phyloP scores from a whole-genome alignment of 2,329 filamentous ascomycete genomes.

The Calonectria ilicicola region DNA sequence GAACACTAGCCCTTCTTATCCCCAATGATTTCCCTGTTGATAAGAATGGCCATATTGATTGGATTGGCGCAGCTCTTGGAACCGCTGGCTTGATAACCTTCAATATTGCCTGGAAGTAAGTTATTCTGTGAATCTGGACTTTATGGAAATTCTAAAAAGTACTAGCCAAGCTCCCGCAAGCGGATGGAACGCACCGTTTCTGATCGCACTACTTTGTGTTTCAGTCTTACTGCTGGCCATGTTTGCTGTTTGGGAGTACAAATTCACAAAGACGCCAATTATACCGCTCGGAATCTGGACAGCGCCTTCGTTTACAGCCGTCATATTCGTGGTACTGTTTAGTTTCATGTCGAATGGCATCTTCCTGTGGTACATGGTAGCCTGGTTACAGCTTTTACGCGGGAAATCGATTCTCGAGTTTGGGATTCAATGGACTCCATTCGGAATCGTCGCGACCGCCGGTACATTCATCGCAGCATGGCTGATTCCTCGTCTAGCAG shows the following conservation, averaged over 20 bases:
- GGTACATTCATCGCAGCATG: slow-evolving; percentile 57
- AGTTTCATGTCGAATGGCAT: slow-evolving; percentile 61
- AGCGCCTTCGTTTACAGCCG: slow-evolving; percentile 54
- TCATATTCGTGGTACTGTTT: slow-evolving; percentile 56
- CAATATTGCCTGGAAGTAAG: slow-evolving; percentile 63
- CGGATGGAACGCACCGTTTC: slow-evolving; percentile 56
- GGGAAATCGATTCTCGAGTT: slow-evolving; percentile 54
- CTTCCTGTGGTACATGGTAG: slow-evolving; percentile 58
- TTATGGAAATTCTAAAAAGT: background rate
- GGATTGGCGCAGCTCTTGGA: slow-evolving; percentile 55
- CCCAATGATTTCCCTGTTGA: slow-evolving; percentile 34
- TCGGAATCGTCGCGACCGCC: slow-evolving; percentile 52
- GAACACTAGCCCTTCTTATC: slow-evolving; percentile 18
- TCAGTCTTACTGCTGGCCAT: slow-evolving; percentile 44
- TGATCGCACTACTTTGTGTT: slow-evolving; percentile 51
- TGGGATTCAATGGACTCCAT: slow-evolving; percentile 52
- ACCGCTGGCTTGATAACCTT: slow-evolving; percentile 56
- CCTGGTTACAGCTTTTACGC: slow-evolving; percentile 57
- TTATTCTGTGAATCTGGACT: background rate
- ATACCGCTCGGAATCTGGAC: slow-evolving; percentile 58
- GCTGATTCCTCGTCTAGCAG: slow-evolving; percentile 57
- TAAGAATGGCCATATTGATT: slow-evolving; percentile 40
- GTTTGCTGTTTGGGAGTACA: slow-evolving; percentile 57
- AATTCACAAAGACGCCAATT: slow-evolving; percentile 52
- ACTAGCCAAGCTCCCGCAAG: slow-evolving; percentile 51